Conservation (phyloP, 306 rosid species). For the Castanea sativa region DNA sequence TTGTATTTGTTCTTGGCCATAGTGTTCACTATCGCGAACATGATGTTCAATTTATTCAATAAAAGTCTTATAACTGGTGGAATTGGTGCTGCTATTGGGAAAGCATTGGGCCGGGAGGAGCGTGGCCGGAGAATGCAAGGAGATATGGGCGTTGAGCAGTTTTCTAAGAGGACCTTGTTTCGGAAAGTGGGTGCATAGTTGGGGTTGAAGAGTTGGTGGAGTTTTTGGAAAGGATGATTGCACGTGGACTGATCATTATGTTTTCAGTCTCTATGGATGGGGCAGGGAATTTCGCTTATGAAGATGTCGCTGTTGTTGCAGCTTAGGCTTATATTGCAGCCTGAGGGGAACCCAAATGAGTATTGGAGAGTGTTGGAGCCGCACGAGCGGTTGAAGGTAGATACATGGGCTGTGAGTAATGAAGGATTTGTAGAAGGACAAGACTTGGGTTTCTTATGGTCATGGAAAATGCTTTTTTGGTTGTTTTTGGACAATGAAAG, state of each 20-base stretch:
- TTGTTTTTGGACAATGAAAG: not conserved
- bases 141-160: conserved; percentile 28
- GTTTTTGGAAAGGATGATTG: conserved; percentile 38
- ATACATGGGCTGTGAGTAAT: conserved; percentile 20
- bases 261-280: conserved; percentile 21
- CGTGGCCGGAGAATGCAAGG: conserved; percentile 52
- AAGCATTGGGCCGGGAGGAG: conserved; percentile 49
- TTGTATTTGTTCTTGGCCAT: too few relatives aligned
- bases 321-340: conserved; percentile 61
- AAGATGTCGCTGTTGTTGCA: conserved; percentile 36
- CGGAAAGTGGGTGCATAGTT: conserved; percentile 62
- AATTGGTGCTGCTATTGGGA: conserved; percentile 31
- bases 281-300: conserved; percentile 57
- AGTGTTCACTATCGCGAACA: too few relatives aligned
- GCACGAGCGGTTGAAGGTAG: conserved; percentile 52
- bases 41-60: too few relatives aligned
- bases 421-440: not conserved
- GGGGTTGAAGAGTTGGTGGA: conserved; percentile 46
- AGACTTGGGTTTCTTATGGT: not conserved
- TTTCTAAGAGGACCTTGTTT: conserved; percentile 65
- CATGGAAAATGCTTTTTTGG: conserved; percentile 13
- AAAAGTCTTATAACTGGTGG: not conserved
- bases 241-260: conserved; percentile 60
- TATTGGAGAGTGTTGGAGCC: conserved; percentile 23
- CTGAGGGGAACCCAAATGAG: conserved; percentile 82